Conservation (phyloP, 2,329 filamentous ascomycete genomes). For the Aspergillus sp. region DNA sequence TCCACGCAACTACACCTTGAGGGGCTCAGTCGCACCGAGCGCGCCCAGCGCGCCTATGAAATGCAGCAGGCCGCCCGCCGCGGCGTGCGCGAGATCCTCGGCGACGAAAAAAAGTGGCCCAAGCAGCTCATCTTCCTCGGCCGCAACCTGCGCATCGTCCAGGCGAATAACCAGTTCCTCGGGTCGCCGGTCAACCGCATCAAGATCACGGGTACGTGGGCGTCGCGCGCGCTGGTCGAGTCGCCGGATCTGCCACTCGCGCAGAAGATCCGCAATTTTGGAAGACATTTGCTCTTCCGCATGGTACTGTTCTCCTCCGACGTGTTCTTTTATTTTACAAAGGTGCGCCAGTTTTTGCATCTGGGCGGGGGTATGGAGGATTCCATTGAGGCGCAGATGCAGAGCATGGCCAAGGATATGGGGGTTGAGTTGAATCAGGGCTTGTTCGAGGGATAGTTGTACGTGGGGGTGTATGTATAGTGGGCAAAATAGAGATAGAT, state of each 20-base stretch:
- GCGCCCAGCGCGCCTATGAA: conserved; percentile 64
- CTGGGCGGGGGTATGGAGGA: conserved; percentile 87
- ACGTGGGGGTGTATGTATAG: neutral
- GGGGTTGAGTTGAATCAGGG: conserved; percentile 86
- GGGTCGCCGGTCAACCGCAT: conserved; percentile 86
- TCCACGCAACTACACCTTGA: conserved; percentile 59
- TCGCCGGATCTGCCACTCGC: conserved; percentile 61
- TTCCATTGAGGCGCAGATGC: conserved; percentile 85
- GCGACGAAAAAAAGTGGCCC: conserved; percentile 84
- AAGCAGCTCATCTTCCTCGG: conserved; percentile 90
- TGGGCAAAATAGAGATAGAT: neutral
- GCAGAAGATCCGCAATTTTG: conserved; percentile 66
- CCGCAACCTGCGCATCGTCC: conserved; percentile 86
- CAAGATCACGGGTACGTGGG: conserved; percentile 92
- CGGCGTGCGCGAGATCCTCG: conserved; percentile 74
- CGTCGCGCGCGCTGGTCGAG: conserved; percentile 76
- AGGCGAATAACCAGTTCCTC: conserved; percentile 88
- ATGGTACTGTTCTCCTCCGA: conserved; percentile 73
- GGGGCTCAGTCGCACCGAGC: conserved; percentile 53
- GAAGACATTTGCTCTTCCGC: conserved; percentile 78
- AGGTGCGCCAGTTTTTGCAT: conserved; percentile 72
- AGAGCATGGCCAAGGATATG: conserved; percentile 81
- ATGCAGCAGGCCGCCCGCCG: conserved; percentile 73
- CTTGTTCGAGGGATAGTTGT: conserved; percentile 82
- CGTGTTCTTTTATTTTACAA: conserved; percentile 77